Conservation (phyloP, 768 basidiomycete genomes). For the Dentipellis fragilis region DNA sequence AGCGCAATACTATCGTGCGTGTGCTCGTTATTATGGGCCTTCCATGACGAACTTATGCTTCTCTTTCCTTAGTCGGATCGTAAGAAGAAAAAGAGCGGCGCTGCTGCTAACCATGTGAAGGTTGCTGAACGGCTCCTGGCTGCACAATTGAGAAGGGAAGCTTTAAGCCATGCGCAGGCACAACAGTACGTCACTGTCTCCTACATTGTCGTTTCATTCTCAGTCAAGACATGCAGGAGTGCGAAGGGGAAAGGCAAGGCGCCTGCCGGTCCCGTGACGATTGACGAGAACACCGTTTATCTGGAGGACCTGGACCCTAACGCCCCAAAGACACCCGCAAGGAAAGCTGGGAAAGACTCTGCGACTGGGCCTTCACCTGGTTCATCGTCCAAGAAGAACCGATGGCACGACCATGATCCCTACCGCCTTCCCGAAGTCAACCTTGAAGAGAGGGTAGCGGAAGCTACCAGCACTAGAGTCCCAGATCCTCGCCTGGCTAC, state of each 20-base stretch:
- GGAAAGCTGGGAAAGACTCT: constrained; percentile 20
- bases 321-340: constrained; percentile 40
- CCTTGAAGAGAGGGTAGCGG: constrained; percentile 49
- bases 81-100: constrained; percentile 85
- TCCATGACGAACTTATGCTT: constrained; percentile 4
- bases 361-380: constrained; percentile 25
- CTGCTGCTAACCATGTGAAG: constrained; percentile 74
- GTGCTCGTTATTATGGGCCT: background rate
- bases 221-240: background rate
- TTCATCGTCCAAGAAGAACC: constrained; percentile 45
- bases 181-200: constrained; percentile 28
- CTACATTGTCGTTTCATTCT: background rate
- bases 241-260: constrained; percentile 36
- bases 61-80: constrained; percentile 55
- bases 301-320: constrained; percentile 73
- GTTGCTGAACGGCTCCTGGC: constrained; percentile 88
- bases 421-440: constrained; percentile 86
- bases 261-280: constrained; percentile 34
- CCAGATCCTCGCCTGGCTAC: constrained; percentile 94
- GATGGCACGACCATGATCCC: constrained; percentile 77
- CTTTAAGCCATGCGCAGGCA: constrained; percentile 52
- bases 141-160: constrained; percentile 86
- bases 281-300: constrained; percentile 73
- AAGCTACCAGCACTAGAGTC: constrained; percentile 45
- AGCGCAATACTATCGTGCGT: constrained; percentile 80